Base-by-base conservation (phyloP, 2,329 filamentous ascomycete species). In the Ramularia collo-cygni region DNA sequence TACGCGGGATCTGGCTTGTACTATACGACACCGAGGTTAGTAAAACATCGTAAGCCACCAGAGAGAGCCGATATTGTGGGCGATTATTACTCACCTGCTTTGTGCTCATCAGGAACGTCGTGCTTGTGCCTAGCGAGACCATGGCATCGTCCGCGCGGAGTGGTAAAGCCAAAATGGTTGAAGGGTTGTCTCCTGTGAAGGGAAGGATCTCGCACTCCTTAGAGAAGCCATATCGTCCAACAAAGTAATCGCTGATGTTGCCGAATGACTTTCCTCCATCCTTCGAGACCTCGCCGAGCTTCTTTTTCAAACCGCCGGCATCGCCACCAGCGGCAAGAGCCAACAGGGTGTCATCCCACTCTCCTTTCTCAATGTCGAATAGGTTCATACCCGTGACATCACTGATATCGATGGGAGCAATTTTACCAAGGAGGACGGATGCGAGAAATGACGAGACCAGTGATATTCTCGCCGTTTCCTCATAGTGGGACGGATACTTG, bases 301-400 rank as follows among this genome's bases (percentile, higher is more conserved):
- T 95, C 42, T 68, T 60, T 52, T 79, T 81, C 37, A 96, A 74
- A 19, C 78, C 79, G 4, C 70, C 70, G 6, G 79, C 71, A 1
- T 75, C 79, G 28, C 72, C 64, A 30, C 83, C 85, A 4, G 85
- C 85, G 14, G 84, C 77, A 9, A 95, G 79, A 28, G 76, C 71
- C 13, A 98, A 76, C 1, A 95, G 75, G 13, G 76, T 68, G 41
- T 88, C 77, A 50, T 83, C 80, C 79, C 87, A 96, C 14, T 65
- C 62, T 50, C 84, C 79, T 14, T 74, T 71, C 48, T 79, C 70
- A 50, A 96, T 88, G 57, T 96, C 87, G 87, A 88, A 96, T 5
- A 98, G 71, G 61, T 96, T 95, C 83, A 95, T 95, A 38, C 92
- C 92, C 56, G 88, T 94, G 16, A 90, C 89, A 65, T 98, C 92